Conservation (phyloP, 805 yeast genomes). For the Wickerhamomyces bovis region DNA sequence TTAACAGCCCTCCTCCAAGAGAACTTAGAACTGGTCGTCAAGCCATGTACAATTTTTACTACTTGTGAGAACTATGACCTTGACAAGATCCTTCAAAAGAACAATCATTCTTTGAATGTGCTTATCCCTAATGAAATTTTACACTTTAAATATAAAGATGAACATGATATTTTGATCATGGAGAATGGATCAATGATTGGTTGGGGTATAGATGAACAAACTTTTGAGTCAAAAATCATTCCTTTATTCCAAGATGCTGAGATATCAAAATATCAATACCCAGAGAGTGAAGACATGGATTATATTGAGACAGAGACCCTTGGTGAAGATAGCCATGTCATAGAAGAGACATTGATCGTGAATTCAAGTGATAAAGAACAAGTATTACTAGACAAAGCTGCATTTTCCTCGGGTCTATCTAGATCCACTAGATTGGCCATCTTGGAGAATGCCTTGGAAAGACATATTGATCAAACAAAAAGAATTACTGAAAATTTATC, state of each 20-base stretch:
- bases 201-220: conserved; percentile 69
- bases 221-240: conserved; percentile 38
- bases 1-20: neutral
- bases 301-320: conserved; percentile 26
- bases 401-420: conserved; percentile 83
- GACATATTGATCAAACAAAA: conserved; percentile 57
- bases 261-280: conserved; percentile 36
- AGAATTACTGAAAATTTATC: conserved; percentile 61
- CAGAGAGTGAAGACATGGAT: conserved; percentile 86
- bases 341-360: conserved; percentile 69
- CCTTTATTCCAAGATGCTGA: conserved; percentile 49
- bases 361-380: conserved; percentile 41
- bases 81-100: conserved; percentile 27
- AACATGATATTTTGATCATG: conserved; percentile 58
- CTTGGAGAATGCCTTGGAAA: conserved; percentile 66
- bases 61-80: conserved; percentile 69
- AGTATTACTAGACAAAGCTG: conserved; percentile 68
- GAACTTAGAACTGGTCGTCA: conserved; percentile 1
- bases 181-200: conserved; percentile 77
- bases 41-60: conserved; percentile 64
- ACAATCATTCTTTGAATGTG: conserved; percentile 29
- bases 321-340: conserved; percentile 38
- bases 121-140: conserved; percentile 69
- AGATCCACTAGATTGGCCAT: conserved; percentile 82
- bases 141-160: conserved; percentile 38